Evolutionary conservation across 805 yeast species (phyloP), one percentile per base, ranked within the genome.

Genomic region (Cyberlindnera maclurae): DNA sequence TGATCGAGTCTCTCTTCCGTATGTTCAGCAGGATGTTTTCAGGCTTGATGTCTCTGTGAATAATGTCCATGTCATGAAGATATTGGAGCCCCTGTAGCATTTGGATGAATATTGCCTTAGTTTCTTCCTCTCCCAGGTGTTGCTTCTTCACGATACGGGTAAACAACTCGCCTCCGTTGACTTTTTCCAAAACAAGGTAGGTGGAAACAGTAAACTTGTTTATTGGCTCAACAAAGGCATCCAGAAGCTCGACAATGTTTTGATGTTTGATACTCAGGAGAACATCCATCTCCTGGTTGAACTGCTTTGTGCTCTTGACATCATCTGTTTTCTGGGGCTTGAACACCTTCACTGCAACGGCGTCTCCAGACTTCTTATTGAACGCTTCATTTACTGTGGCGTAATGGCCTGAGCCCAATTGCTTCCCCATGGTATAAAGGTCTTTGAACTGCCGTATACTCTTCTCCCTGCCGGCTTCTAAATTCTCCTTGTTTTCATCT

Each of bases 1-100:
- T 51, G 4, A 59, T 50, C 5, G 52, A 39, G 10, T 50, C 47
- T 31, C 71, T 59, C n/a, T 67, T 77, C 2, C 65, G 67, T 13
- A 82, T 76, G 43, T 64, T 63, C 12, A 67, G 42, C 37, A 83
- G 59, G 18, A 83, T 70, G 49, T 83, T 83, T 56, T 83, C 93
- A 2, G 93, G 93, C 57, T 83, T 83, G 48, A 83, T 70, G 58
- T 83, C 93, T 47, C 87, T 69, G 55, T 83, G 93, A 40, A 82
- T 82, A 37, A 83, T 80, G 49, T 79, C 84, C 41, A 69, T 59
- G 35, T 72, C 77, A 58, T 83, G 94, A 34, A 85, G 63, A 54
- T 71, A 81, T 43, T 75, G 70, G 32, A 83, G 60, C 2, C 90
- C 93, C 42, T 71, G 63, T 10, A 79, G 63, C 18, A 83, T 69